A percentile compares a stretch with the other conserved stretches of the same genome.
These are phyloP conservation scores for Lecanoromycetidae sp. DNA, from an alignment of 2,329 filamentous ascomycete genomes.

Conservation along the genomic window DNA sequence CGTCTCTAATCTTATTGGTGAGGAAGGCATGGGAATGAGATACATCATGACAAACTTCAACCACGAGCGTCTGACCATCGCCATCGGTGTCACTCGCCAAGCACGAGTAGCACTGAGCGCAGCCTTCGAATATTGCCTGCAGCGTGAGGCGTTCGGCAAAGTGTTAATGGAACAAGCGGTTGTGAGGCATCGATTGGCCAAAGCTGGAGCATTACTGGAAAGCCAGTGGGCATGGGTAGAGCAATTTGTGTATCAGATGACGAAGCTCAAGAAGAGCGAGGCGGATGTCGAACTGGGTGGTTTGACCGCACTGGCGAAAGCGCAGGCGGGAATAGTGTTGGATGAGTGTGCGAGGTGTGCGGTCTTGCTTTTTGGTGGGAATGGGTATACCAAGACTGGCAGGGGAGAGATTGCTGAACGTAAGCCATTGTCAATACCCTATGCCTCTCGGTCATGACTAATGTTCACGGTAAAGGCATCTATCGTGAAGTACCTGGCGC, in stretches of 20 bases:
- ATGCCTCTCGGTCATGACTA: constrained; percentile 20
- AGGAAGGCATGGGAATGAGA: constrained; percentile 59
- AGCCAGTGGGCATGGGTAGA: constrained; percentile 62
- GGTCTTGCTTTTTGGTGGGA: constrained; percentile 60
- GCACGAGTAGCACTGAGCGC: constrained; percentile 47
- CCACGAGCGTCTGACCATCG: constrained; percentile 59
- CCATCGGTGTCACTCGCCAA: constrained; percentile 51
- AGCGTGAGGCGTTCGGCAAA: constrained; percentile 56
- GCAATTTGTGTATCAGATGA: constrained; percentile 57
- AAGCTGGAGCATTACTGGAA: constrained; percentile 56
- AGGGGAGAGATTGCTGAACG: constrained; percentile 60
- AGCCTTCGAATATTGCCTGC: constrained; percentile 52
- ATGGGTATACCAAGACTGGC: constrained; percentile 57
- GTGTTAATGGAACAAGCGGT: constrained; percentile 62
- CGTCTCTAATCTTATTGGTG: constrained; percentile 55
- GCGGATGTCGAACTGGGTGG: constrained; percentile 50
- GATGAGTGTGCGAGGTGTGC: constrained; percentile 60
- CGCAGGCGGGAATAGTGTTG: constrained; percentile 57
- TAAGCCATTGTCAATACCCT: constrained; percentile 31
- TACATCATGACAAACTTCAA: constrained; percentile 74
- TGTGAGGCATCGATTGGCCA: constrained; percentile 60
- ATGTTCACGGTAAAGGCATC: constrained; percentile 35
- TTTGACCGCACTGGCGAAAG: constrained; percentile 59
- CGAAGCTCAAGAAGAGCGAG: constrained; percentile 41
- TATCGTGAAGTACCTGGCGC: constrained; percentile 52